Percentiles rank a stretch among this genome's conserved stretches.
Conservation (phyloP, 495 filamentous ascomycete species). For the Lasiosphaeria ovina region DNA sequence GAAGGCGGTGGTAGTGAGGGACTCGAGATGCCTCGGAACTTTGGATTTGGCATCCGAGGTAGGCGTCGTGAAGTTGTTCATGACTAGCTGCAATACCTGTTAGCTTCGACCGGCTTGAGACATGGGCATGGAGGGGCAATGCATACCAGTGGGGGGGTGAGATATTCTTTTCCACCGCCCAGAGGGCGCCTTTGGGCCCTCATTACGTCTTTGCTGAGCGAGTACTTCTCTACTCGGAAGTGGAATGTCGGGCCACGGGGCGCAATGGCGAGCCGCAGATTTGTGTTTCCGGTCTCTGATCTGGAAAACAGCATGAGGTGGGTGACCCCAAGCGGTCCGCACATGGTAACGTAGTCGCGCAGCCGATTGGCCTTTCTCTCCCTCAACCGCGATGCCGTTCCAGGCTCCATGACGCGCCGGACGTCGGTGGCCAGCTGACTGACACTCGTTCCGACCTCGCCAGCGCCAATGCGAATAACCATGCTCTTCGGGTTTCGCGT, state of each 20-base stretch:
- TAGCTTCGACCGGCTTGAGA: slow-evolving; percentile 2
- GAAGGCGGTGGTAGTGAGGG: slow-evolving; percentile 90
- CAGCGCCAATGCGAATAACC: slow-evolving; percentile 95
- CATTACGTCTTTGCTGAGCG: slow-evolving; percentile 84
- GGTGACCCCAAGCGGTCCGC: slow-evolving; percentile 87
- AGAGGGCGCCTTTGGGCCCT: slow-evolving; percentile 77
- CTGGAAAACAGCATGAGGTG: slow-evolving; percentile 94
- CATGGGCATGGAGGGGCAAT: background rate
- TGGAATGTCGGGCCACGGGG: slow-evolving; percentile 90
- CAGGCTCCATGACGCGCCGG: slow-evolving; percentile 89
- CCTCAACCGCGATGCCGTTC: slow-evolving; percentile 81
- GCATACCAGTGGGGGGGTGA: slow-evolving; percentile 71
- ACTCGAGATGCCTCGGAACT: slow-evolving; percentile 83
- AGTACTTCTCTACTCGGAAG: slow-evolving; percentile 96
- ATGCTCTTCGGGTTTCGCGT: slow-evolving; percentile 83
- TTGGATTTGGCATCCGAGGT: slow-evolving; percentile 59
- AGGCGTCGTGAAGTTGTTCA: slow-evolving; percentile 91
- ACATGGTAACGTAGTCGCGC: slow-evolving; percentile 93
- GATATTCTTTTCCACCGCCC: slow-evolving; percentile 77
- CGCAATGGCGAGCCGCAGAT: slow-evolving; percentile 82
- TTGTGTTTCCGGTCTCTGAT: slow-evolving; percentile 85
- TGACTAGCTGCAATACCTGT: slow-evolving; percentile 65
- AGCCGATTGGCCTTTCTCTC: slow-evolving; percentile 88
- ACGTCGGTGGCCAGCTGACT: slow-evolving; percentile 92
- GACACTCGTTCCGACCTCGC: slow-evolving; percentile 87